Base-by-base conservation (phyloP, 2,329 filamentous ascomycete genomes). In the Ceratocystiopsis minuta region DNA sequence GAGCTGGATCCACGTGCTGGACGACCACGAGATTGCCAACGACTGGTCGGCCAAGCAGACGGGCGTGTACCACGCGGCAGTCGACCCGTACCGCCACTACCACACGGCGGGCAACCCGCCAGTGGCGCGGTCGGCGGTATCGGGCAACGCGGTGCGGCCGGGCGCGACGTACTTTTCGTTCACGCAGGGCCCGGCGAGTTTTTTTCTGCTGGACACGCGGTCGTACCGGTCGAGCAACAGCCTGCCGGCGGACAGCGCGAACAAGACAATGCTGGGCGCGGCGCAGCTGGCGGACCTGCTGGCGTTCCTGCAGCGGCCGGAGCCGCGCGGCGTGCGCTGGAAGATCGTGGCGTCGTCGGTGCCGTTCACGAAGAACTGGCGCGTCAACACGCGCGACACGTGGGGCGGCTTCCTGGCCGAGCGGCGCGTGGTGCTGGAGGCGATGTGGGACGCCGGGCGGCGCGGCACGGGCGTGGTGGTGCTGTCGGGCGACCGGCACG, bases 311-410 rank as follows among this genome's bases (percentile, higher is more conserved):
- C 64, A 65, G 12, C 74, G 71, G 1, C 76, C 81, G 0, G 80
- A 85, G 48, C 79, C 82, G 0, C 63, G 65, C 28, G 84, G 85
- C 1, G 78, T 95, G 0, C 78, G 79, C 53, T 98, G 90, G 88
- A 96, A 96, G 63, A 77, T 98, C 52, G 66, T 98, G 40, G 78
- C 87, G 16, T 87, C 82, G 34, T 87, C 82, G 16, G 81, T 96
- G 6, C 90, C 90, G 0, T 94, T 98, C 56, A 96, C 90, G 7
- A 93, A 94, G 63, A 98, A 98, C 59, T 98, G 90, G 88, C 80
- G 76, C 18, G 74, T 94, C 49, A 88, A 90, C 49, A 76, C 75
- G 2, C 68, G 78, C 46, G 90, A 98, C 55, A 96, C 90, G 0
- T 98, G 90, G 90, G 85, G 84, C 38, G 88, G 88, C 0, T 95